phyloP scores from a whole-genome alignment of 441 rosid genomes.

The Adansonia madagascariensis region DNA sequence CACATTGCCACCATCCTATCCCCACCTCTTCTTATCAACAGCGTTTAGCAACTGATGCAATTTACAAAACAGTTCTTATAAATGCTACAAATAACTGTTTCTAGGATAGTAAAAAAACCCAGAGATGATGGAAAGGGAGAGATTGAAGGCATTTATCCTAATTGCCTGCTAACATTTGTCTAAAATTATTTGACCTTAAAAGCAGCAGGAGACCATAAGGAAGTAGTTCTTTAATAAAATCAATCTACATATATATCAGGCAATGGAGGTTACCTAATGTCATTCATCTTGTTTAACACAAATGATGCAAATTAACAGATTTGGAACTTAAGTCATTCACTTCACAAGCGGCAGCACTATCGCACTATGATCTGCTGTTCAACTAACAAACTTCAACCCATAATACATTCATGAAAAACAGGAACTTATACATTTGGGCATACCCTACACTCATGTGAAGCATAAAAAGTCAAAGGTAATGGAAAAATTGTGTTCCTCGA shows the following conservation, averaged over 20 bases:
- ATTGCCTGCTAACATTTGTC: neutral
- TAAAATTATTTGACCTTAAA: neutral
- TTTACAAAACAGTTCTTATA: neutral
- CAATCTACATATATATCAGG: neutral
- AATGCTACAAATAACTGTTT: neutral
- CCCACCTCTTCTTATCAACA: neutral
- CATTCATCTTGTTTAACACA: neutral
- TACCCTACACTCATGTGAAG: neutral
- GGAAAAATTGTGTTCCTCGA: neutral
- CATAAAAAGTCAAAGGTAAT: neutral
- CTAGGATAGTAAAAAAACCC: conserved; percentile 6
- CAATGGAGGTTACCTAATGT: neutral
- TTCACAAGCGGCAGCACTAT: neutral
- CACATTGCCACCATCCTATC: neutral
- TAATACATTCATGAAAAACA: conserved; percentile 15
- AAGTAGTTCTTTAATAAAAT: neutral
- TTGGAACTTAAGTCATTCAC: conserved; percentile 11
- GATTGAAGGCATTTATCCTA: neutral
- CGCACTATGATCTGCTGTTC: neutral
- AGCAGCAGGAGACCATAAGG: neutral
- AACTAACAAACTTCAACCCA: conserved; percentile 13
- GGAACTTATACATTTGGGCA: neutral
- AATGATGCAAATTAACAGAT: neutral
- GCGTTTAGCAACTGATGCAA: neutral
- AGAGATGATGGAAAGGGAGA: neutral